Conservation (phyloP, 2,329 filamentous ascomycete genomes). For the Venturiaceae sp. region DNA sequence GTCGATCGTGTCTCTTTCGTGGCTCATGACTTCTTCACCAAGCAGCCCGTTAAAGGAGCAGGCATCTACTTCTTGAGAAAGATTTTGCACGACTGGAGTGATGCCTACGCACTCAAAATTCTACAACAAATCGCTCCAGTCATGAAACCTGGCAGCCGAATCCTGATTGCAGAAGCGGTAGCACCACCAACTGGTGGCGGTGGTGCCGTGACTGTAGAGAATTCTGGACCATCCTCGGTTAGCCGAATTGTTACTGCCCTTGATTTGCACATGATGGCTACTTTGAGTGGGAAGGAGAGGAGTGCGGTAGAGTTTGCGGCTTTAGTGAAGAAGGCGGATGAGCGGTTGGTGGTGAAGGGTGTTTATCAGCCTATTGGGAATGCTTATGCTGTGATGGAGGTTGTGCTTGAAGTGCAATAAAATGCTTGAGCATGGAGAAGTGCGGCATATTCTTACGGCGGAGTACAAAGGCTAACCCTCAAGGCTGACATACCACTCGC, state of each 20-base stretch:
- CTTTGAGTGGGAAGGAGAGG: conserved; percentile 5
- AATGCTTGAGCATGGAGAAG: not conserved
- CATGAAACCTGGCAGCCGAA: conserved; percentile 16
- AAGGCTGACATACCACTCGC: too few relatives aligned
- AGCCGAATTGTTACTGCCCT: not conserved
- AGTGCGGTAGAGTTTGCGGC: conserved; percentile 9
- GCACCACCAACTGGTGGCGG: conserved; percentile 16
- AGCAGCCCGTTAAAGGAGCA: conserved; percentile 18
- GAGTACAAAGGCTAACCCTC: too few relatives aligned
- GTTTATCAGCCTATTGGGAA: conserved; percentile 1
- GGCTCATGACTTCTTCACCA: conserved; percentile 22
- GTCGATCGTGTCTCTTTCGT: conserved; percentile 13
- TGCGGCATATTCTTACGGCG: too few relatives aligned
- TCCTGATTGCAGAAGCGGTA: conserved; percentile 23
- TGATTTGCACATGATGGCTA: conserved; percentile 10
- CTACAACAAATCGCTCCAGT: conserved; percentile 17
- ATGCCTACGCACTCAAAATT: conserved; percentile 19
- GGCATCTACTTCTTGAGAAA: conserved; percentile 23
- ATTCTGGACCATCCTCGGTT: not conserved
- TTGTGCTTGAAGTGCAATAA: not conserved
- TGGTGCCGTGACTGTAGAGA: conserved; percentile 13
- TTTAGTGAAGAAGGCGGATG: conserved; percentile 7
- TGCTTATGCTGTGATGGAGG: conserved; percentile 7
- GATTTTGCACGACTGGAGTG: conserved; percentile 24
- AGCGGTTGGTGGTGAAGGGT: not conserved